Evolutionary conservation across 2,329 filamentous ascomycete species (phyloP).

Genomic region (Metarhizium robertsii): DNA sequence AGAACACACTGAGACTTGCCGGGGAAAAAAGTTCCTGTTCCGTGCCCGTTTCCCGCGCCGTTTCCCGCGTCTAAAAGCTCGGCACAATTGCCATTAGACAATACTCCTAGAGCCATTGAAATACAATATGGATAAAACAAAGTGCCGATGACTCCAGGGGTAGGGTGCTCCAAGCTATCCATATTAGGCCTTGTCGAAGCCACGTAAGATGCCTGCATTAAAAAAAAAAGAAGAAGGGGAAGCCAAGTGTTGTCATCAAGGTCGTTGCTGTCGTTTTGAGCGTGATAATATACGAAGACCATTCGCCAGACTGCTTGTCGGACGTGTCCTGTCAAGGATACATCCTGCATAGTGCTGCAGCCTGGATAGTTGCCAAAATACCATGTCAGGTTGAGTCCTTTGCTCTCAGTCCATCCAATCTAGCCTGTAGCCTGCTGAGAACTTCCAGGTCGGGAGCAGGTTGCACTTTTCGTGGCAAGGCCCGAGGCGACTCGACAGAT

Average conservation of each 20-base stretch:
- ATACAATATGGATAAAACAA: neutral
- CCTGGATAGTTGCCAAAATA: neutral
- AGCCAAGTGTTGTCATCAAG: neutral
- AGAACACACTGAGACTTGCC: neutral
- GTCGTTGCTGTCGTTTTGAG: neutral
- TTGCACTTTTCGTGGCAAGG: constrained; percentile 50
- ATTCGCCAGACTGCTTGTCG: neutral
- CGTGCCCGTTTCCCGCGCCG: neutral
- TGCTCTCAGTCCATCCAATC: constrained; percentile 33
- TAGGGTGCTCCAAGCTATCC: neutral
- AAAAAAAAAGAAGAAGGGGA: neutral
- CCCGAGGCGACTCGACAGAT: constrained; percentile 49
- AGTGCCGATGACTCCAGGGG: neutral
- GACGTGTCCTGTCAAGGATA: too few species aligned
- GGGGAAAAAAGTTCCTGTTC: neutral
- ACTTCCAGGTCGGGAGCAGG: constrained; percentile 53
- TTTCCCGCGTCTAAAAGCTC: neutral
- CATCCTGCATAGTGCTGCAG: neutral
- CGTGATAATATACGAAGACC: neutral
- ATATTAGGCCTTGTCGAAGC: neutral
- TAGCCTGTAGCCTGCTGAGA: constrained; percentile 46
- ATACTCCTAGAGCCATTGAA: neutral
- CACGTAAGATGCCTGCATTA: neutral
- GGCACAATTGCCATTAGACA: neutral
- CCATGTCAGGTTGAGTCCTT: neutral